Evolutionary conservation across 2,329 filamentous ascomycete genomes (phyloP).

Genomic region (Cytospora piceae): DNA sequence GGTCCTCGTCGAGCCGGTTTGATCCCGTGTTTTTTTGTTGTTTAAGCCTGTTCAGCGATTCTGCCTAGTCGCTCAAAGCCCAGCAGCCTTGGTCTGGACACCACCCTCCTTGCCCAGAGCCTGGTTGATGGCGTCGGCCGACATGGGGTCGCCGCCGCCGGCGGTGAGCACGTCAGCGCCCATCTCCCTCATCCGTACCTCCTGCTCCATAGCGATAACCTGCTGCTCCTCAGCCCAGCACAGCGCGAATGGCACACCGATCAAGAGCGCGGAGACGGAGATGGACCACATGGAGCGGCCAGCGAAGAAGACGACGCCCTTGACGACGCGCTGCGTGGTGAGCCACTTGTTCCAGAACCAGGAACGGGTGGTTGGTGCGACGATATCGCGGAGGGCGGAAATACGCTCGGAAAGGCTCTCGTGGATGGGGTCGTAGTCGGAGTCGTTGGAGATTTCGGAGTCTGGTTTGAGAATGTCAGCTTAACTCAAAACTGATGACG

Average conservation of each 20-base stretch:
- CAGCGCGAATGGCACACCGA: conserved; percentile 91
- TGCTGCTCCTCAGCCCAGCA: conserved; percentile 96
- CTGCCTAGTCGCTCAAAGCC: conserved; percentile 45
- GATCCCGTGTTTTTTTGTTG: background rate
- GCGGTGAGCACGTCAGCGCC: conserved; percentile 72
- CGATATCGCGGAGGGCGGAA: conserved; percentile 73
- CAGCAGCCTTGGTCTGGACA: conserved; percentile 51
- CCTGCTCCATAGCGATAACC: conserved; percentile 95
- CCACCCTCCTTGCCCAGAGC: conserved; percentile 53
- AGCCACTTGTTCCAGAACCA: conserved; percentile 65
- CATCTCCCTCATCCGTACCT: conserved; percentile 93
- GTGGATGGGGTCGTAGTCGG: conserved; percentile 64
- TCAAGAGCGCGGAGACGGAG: conserved; percentile 83
- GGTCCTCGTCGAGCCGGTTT: background rate
- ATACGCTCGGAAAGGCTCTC: conserved; percentile 71
- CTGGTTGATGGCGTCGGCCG: conserved; percentile 54
- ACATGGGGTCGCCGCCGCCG: conserved; percentile 45
- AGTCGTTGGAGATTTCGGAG: conserved; percentile 83
- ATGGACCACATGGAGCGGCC: conserved; percentile 92
- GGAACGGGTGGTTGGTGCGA: conserved; percentile 72
- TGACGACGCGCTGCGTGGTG: conserved; percentile 59
- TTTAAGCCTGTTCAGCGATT: background rate
- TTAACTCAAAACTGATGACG: conserved; percentile 13
- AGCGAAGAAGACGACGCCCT: conserved; percentile 67
- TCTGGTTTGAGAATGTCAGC: conserved; percentile 50